These are phyloP conservation scores for Phytophthora hibernalis DNA, from an alignment of 352 stramenopile genomes.

Conservation along the genomic window DNA sequence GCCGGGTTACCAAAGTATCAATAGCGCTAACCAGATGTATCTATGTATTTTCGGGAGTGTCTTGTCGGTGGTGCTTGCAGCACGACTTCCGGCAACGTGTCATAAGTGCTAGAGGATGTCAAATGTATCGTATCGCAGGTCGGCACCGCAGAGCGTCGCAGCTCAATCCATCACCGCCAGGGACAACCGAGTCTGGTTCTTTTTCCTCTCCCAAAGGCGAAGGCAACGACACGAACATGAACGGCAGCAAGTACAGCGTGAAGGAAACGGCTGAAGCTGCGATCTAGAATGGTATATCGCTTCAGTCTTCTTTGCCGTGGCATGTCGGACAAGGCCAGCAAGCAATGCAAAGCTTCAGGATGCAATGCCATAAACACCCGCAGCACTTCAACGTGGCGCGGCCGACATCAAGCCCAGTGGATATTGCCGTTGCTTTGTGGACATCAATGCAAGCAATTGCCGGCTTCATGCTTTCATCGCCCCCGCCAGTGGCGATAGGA, in stretches of 20 bases:
- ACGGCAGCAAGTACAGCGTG: constrained; percentile 1
- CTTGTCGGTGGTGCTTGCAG: constrained; percentile 23
- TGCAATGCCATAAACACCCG: constrained; percentile 26
- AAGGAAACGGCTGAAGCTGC: constrained; percentile 16
- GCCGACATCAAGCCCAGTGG: constrained; percentile 6
- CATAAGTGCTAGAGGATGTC: constrained; percentile 25
- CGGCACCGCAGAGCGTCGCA: constrained; percentile 10
- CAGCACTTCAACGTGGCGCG: constrained; percentile 22
- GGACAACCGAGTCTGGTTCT: neutral
- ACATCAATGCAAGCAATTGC: neutral
- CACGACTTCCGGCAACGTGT: constrained; percentile 29
- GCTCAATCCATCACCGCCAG: constrained; percentile 1
- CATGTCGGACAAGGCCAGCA: constrained; percentile 23
- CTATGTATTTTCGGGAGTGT: constrained; percentile 36
- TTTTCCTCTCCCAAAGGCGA: constrained; percentile 9
- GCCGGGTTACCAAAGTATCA: constrained; percentile 18
- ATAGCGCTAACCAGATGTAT: constrained; percentile 34
- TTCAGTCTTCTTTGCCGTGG: constrained; percentile 10
- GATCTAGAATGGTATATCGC: constrained; percentile 31
- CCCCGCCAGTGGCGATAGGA: too few relatives aligned
- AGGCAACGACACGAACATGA: neutral
- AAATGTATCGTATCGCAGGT: constrained; percentile 18
- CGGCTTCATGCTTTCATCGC: neutral
- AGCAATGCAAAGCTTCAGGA: constrained; percentile 29
- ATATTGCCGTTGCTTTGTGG: constrained; percentile 13